Evolutionary conservation across 2,329 filamentous ascomycete species (phyloP), one percentile per base, ranked within the genome.

Genomic region (Aspergillus sp.): DNA sequence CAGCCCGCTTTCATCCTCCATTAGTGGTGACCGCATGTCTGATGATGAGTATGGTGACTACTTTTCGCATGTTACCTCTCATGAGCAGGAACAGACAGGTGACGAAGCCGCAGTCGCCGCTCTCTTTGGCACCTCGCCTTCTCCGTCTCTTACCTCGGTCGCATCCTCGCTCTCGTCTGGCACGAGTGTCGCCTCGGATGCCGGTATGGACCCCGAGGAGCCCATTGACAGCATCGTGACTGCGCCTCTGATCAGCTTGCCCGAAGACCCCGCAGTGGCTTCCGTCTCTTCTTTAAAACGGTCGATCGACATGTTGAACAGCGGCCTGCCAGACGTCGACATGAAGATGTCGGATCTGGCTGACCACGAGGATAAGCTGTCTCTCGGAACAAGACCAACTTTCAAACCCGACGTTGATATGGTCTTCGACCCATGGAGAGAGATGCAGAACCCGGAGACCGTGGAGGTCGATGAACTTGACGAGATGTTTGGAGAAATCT

Each of bases 401-500:
- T 39, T 53, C 10, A 51, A 52, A 27, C 58, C 65, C 44, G 54
- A 60, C 30, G 59, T 69, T 40, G 71, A 72, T 46, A 52, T 59
- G 43, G 62, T 70, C 40, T 61, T 69, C 47, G 69, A 70, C 35
- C 72, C 73, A 69, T 85, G 86, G 59, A 77, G 77, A 62, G 78
- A 80, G 46, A 66, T 81, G 59, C 76, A 77, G 62, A 89, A 83
- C 62, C 90, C 90, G 1, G 93, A 97, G 71, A 86, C 83, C 52
- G 85, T 97, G 55, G 90, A 94, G 65, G 80, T 97, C 39, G 89
- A 95, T 37, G 93, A 98, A 73, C 82, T 97, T 26, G 91, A 97
- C 61, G 82, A 86, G 56, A 79, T 96, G 64, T 80, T 96, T 58
- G 84, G 87, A 61, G 83, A 81, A 54, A 88, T 82, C 65, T 89